Conservation (phyloP, 2,329 filamentous ascomycete species). For the Aspergillus nomiae region DNA sequence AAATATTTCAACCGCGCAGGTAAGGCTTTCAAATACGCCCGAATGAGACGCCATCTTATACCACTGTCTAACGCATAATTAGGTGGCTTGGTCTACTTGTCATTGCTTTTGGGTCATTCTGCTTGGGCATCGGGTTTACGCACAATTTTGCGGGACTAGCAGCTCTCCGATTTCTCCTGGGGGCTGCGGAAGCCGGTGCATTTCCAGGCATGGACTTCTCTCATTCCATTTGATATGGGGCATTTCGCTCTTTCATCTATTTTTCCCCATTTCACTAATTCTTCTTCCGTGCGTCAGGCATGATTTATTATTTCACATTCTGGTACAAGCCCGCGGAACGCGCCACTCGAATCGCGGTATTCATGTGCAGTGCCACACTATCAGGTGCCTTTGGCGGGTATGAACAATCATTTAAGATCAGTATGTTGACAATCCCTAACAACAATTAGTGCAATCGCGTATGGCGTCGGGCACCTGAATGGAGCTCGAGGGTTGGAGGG, state of each 20-base stretch:
- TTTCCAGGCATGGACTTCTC: constrained; percentile 11
- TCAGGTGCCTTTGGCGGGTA: constrained; percentile 5
- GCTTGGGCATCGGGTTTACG: constrained; percentile 13
- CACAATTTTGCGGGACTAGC: constrained; percentile 12
- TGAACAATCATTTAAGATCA: too few relatives aligned
- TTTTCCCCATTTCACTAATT: too few relatives aligned
- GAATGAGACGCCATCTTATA: not conserved
- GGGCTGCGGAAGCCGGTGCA: constrained; percentile 18
- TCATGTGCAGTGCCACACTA: constrained; percentile 9
- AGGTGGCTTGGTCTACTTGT: constrained; percentile 42
- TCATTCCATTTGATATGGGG: too few relatives aligned
- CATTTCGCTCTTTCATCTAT: too few relatives aligned
- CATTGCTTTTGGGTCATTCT: constrained; percentile 17
- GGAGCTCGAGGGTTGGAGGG: not conserved
- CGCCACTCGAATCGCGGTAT: constrained; percentile 24
- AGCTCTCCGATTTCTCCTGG: constrained; percentile 19
- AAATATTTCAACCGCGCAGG: constrained; percentile 1
- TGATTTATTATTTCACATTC: constrained; percentile 38
- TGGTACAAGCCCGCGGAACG: constrained; percentile 41
- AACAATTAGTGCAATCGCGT: constrained; percentile 6
- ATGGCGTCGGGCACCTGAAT: constrained; percentile 11
- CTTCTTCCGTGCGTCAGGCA: not conserved
- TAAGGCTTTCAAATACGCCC: not conserved
- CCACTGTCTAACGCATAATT: not conserved
- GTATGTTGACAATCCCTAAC: not conserved